Evolutionary conservation across 345 rosid genomes (phyloP).

Genomic region (Brassica incana): DNA sequence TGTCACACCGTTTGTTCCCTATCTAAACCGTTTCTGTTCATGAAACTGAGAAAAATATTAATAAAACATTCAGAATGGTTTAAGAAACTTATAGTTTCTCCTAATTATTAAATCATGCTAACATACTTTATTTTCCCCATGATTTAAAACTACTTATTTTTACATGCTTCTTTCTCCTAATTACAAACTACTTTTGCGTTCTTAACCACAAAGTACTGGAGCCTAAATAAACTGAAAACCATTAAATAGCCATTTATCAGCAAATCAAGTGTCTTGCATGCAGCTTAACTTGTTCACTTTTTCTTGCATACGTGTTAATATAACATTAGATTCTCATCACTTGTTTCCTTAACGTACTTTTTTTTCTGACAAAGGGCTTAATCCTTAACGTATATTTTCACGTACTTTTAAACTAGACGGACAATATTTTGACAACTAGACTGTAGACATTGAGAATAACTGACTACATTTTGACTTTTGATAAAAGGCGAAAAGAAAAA

Average conservation of each 20-base stretch:
- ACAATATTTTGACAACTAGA: background rate
- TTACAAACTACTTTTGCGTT: background rate
- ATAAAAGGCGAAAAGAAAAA: background rate
- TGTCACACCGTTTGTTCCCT: no score
- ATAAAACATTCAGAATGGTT: background rate
- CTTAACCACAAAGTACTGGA: background rate
- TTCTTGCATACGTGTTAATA: background rate
- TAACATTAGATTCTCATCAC: background rate
- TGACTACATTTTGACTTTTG: background rate
- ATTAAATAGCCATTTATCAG: background rate
- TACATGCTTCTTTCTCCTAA: background rate
- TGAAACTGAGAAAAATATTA: conserved; percentile 5
- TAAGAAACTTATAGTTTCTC: background rate
- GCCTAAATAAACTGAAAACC: background rate
- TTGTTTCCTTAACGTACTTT: background rate
- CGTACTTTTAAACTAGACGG: background rate
- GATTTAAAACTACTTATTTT: background rate
- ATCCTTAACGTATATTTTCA: background rate
- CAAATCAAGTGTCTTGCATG: background rate
- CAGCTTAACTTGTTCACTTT: background rate
- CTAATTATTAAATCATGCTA: background rate
- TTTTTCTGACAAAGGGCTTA: no score
- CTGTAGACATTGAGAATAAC: background rate
- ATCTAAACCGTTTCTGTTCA: no score
- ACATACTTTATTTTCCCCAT: background rate